Base-by-base conservation (phyloP, 148 eudicot genomes). In the Fagopyrum esculentum region DNA sequence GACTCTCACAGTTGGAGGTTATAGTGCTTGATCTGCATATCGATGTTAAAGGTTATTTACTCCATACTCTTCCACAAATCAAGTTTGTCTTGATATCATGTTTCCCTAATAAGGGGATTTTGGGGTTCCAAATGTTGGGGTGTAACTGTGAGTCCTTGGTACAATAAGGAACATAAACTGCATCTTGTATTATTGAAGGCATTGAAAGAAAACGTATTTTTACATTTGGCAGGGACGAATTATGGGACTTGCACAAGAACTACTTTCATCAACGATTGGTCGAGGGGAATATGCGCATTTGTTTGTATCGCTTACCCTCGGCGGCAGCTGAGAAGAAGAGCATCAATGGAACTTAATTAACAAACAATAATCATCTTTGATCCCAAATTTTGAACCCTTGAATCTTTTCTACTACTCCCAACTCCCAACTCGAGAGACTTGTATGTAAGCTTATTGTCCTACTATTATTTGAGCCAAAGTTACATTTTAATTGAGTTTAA, bases 11-110 rank as follows among this genome's bases (percentile, higher is more conserved):
- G 73, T 73, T 93, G 72, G 63, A 80, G 56, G 85, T 88, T 17
- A 66, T 93, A 72, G 91, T 93, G 63, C 89, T 93, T 59, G 98
- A 93, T 82, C 83, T 93, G 95, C 83, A 85, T 72, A 85, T 90
- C 29, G 98, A 93, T 81, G 91, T 86, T 17, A 93, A 93, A 79
- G 98, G 98, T 72, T 93, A 87, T 84, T 91, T 97, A 46, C 83
- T 93, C 76, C 73, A 91, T 64, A 83, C 89, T 70, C 97, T 93
- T 80, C 93, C 90, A 45, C 98, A 93, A 93, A 85, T 93, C 93
- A 93, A 97, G 98, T 93, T 72, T 71, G 82, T 19, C 8, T 47
- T 63, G 59, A 52, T 17, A 40, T 51, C 66, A 59, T 19, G 9
- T 47, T 30, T 45, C 57, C 55, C 8, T 40, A 29, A 29, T 2